phyloP scores from a whole-genome alignment of 352 stramenopile genomes.

The Albugo candida region DNA sequence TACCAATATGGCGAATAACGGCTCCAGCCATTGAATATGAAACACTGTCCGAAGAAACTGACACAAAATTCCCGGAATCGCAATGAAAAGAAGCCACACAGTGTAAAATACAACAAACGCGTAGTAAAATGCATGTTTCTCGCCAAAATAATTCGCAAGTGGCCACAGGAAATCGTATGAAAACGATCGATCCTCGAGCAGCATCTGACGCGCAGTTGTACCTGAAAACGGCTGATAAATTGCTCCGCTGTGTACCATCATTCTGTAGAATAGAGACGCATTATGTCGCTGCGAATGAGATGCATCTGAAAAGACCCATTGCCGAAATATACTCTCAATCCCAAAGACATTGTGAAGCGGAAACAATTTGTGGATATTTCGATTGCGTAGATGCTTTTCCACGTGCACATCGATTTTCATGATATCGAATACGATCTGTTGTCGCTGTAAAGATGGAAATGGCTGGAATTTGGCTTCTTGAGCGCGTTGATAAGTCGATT shows the following conservation, averaged over 20 bases:
- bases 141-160: conserved; percentile 58
- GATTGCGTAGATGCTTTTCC: conserved; percentile 25
- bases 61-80: conserved; percentile 21
- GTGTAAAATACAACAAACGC: conserved; percentile 60
- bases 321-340: conserved; percentile 35
- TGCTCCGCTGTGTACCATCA: conserved; percentile 2
- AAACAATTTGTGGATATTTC: conserved; percentile 40
- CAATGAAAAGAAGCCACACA: conserved; percentile 40
- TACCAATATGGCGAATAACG: conserved; percentile 51
- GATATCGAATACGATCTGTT: conserved; percentile 56
- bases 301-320: conserved; percentile 38
- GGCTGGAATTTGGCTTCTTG: conserved; percentile 36
- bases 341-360: conserved; percentile 38
- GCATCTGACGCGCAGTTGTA: conserved; percentile 30
- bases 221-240: conserved; percentile 38
- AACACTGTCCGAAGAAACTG: conserved; percentile 23
- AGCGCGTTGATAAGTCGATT: conserved; percentile 26
- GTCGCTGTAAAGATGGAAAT: conserved; percentile 46
- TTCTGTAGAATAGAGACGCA: no score
- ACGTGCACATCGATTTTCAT: conserved; percentile 55
- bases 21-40: conserved; percentile 15
- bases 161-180: conserved; percentile 69
- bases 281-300: not conserved
- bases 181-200: conserved; percentile 32
- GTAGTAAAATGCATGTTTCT: conserved; percentile 69